phyloP scores from a whole-genome alignment of 345 rosid genomes.

The Populus davidiana region DNA sequence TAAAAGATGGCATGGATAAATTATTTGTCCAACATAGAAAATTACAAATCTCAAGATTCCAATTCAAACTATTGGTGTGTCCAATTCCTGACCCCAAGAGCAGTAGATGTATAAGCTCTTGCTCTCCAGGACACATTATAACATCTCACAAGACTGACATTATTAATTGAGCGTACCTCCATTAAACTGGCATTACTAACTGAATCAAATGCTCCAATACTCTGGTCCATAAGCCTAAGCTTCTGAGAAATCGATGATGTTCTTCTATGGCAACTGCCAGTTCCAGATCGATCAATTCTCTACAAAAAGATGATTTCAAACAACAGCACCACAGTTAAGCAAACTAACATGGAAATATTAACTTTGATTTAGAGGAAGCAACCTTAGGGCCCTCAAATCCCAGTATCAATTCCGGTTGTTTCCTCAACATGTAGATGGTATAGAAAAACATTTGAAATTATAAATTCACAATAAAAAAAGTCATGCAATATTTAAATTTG shows the following conservation, averaged over 20 bases:
- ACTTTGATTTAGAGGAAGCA: background rate
- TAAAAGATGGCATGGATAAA: background rate
- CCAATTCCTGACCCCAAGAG: background rate
- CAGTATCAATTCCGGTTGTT: background rate
- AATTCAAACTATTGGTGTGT: background rate
- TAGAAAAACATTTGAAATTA: background rate
- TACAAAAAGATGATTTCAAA: slow-evolving; percentile 34
- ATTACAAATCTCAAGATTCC: background rate
- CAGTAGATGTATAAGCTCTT: background rate
- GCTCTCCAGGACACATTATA: background rate
- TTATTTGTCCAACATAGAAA: background rate
- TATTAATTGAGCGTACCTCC: slow-evolving; percentile 55
- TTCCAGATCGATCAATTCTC: slow-evolving; percentile 88
- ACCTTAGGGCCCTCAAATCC: background rate
- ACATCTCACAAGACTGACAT: background rate
- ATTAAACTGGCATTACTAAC: slow-evolving; percentile 77
- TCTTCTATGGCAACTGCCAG: slow-evolving; percentile 73
- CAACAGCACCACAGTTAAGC: background rate
- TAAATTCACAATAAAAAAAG: background rate
- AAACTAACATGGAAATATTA: background rate
- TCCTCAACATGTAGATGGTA: background rate
- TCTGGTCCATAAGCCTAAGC: slow-evolving; percentile 59
- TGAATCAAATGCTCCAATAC: slow-evolving; percentile 56
- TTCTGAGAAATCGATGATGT: slow-evolving; percentile 53
- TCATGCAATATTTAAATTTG: background rate